Base-by-base conservation (phyloP, 2,329 filamentous ascomycete genomes). In the Xylariaceae sp. region DNA sequence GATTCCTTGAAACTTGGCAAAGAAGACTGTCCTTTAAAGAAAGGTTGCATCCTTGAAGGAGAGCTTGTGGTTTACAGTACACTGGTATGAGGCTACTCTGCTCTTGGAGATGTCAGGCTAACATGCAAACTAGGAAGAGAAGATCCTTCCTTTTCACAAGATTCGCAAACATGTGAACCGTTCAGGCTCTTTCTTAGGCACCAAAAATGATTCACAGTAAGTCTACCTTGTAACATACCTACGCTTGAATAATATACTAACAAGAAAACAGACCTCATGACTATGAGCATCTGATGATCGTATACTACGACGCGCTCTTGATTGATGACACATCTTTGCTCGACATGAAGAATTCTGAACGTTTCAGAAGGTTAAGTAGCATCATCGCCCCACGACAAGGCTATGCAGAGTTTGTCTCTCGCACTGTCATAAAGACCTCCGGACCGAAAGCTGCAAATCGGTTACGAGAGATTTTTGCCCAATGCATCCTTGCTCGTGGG, bases 1-100 rank as follows among this genome's bases (percentile, higher is more conserved):
- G 73, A 83, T 3, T 86, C 86, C 3, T 72, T 96, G 5, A 76
- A 75, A 7, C 75, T 95, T 33, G 83, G 83, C 3, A 70, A 72
- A 1, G 55, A 75, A 0, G 73, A 77, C 7, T 87, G 87, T 65
- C 78, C 72, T 11, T 69, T 96, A 57, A 78, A 76, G 22, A 73
- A 71, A 7, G 78, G 79, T 5, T 95, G 89, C 60, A 93, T 96
- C 42, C 68, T 96, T 1, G 87, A 96, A 63, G 90, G 89, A 2
- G 92, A 97, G 64, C 73, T 96, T 48, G 78, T 94, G 6, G 86
- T 93, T 1, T 95, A 86, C 69, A 89, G 82, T 64, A 84, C 90
- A 47, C 73, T 75, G 61, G 78, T 78, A 64, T 44, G 69, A 42
- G 3, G 28, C 11, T 14, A 19, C 1, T 60, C 17, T 17, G 14